A percentile compares a stretch with the other conserved stretches of the same genome.
Conservation (phyloP, 2,329 filamentous ascomycete genomes). For the Aspergillus sp. region DNA sequence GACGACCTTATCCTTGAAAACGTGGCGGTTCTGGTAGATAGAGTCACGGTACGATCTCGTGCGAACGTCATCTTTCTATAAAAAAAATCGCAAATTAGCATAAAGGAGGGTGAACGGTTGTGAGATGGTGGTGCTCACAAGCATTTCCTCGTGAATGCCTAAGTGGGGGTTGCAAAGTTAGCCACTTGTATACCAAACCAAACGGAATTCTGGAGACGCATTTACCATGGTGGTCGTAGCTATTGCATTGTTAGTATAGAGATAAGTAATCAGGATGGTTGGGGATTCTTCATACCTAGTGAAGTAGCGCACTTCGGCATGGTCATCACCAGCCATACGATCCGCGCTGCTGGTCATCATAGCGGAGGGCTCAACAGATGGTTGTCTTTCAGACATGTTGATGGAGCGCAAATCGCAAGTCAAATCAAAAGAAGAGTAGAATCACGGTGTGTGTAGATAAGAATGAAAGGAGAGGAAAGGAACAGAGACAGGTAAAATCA, state of each 20-base stretch:
- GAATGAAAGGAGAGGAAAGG: background rate
- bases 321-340: constrained; percentile 59
- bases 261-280: background rate
- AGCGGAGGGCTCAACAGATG: constrained; percentile 16
- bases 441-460: background rate
- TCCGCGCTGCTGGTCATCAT: constrained; percentile 39
- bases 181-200: constrained; percentile 12
- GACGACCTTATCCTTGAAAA: constrained; percentile 87
- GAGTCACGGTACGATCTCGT: constrained; percentile 95
- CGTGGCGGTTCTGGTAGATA: constrained; percentile 92
- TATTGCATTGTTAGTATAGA: constrained; percentile 35
- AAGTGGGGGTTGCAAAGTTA: constrained; percentile 25
- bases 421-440: background rate
- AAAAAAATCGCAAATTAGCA: constrained; percentile 1
- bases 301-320: constrained; percentile 98
- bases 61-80: constrained; percentile 94
- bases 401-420: background rate
- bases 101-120: background rate
- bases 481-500: background rate
- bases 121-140: constrained; percentile 56
- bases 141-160: constrained; percentile 98
- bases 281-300: constrained; percentile 62
- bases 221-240: constrained; percentile 96
- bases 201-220: constrained; percentile 20
- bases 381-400: constrained; percentile 7